Conservation (phyloP, 768 basidiomycete species). For the Dioszegia hungarica region DNA sequence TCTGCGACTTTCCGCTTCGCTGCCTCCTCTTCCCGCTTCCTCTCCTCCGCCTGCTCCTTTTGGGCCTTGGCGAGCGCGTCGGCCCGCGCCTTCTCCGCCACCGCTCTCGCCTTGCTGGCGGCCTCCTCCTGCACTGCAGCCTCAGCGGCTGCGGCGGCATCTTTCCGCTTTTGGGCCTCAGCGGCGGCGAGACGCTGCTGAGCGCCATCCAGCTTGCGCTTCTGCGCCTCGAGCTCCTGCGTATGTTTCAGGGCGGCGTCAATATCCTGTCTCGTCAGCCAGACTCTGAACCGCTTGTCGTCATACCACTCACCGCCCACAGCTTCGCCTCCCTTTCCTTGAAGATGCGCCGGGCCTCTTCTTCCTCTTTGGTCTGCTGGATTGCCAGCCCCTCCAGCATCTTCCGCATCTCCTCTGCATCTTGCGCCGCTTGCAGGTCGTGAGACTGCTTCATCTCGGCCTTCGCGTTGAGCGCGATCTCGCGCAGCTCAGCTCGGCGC, state of each 20-base stretch:
- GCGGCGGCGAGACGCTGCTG: no score
- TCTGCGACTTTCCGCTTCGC: slow-evolving; percentile 16
- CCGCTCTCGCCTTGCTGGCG: slow-evolving; percentile 46
- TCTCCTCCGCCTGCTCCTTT: slow-evolving; percentile 49
- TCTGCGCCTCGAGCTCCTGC: slow-evolving; percentile 19
- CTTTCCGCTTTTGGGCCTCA: no score
- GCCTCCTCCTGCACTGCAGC: slow-evolving; percentile 50
- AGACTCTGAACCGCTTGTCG: neutral
- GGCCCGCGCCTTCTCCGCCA: slow-evolving; percentile 34
- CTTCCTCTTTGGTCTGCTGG: slow-evolving; percentile 56
- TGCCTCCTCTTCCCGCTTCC: slow-evolving; percentile 8
- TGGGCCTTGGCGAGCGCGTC: slow-evolving; percentile 54
- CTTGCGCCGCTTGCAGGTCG: slow-evolving; percentile 16
- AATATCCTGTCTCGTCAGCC: slow-evolving; percentile 22
- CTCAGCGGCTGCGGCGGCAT: no score
- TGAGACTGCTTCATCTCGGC: slow-evolving; percentile 16
- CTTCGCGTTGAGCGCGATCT: slow-evolving; percentile 26
- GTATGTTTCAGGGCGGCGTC: slow-evolving; percentile 28
- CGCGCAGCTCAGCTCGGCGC: slow-evolving; percentile 19
- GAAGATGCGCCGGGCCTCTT: slow-evolving; percentile 69
- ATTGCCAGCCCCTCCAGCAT: slow-evolving; percentile 38
- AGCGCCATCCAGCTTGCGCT: neutral
- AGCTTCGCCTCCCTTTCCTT: slow-evolving; percentile 66
- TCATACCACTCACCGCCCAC: slow-evolving; percentile 33
- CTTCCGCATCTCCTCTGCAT: slow-evolving; percentile 34